phyloP scores from a whole-genome alignment of 768 basidiomycete species.

The Pleurotus giganteus region DNA sequence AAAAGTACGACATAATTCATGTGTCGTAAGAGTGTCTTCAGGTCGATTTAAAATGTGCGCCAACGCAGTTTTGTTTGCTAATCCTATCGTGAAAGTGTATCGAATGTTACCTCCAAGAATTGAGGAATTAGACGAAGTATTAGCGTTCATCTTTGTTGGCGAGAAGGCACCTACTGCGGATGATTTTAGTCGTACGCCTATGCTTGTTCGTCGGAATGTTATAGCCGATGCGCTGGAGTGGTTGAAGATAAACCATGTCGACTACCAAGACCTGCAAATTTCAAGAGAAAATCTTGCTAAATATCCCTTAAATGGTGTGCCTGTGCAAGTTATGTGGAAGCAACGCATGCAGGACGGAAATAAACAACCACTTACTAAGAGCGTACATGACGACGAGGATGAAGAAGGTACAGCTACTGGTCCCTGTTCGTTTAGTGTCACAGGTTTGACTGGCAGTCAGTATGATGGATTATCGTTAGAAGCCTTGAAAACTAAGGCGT shows the following conservation, averaged over 20 bases:
- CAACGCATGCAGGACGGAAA: neutral
- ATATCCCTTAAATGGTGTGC: conserved; percentile 21
- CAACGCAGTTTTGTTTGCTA: conserved; percentile 23
- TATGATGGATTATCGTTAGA: conserved; percentile 14
- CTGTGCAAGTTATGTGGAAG: conserved; percentile 22
- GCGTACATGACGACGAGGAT: neutral
- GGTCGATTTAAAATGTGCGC: conserved; percentile 31
- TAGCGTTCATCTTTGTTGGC: conserved; percentile 31
- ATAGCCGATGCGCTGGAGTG: conserved; percentile 28
- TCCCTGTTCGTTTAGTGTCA: neutral
- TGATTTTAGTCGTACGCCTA: conserved; percentile 25
- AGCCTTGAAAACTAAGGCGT: conserved; percentile 19
- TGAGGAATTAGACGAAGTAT: conserved; percentile 29
- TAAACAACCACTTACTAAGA: neutral
- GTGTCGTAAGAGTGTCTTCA: conserved; percentile 25
- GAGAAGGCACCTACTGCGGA: conserved; percentile 20
- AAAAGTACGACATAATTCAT: conserved; percentile 24
- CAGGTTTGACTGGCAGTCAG: conserved; percentile 15
- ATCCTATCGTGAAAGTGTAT: conserved; percentile 30
- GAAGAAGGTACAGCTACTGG: neutral
- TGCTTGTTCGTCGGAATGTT: conserved; percentile 25
- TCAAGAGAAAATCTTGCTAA: conserved; percentile 20
- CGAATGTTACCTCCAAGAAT: conserved; percentile 26
- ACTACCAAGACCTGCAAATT: conserved; percentile 29
- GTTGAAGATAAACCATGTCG: conserved; percentile 30